Percentiles rank a stretch among this genome's conserved stretches.
phyloP scores from a whole-genome alignment of 352 stramenopile species.

The Phytophthora megakarya region DNA sequence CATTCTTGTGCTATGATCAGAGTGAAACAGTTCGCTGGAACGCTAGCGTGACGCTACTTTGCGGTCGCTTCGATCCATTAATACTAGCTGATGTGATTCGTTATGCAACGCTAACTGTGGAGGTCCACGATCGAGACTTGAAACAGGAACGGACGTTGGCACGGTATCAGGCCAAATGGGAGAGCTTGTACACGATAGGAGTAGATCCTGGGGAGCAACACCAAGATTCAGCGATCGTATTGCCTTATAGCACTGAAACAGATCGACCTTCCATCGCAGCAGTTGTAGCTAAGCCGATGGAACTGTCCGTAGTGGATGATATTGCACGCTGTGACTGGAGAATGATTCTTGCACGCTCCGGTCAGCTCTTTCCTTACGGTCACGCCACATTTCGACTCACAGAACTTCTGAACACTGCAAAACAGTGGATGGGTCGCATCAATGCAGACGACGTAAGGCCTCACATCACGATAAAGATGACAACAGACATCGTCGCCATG shows the following conservation, averaged over 20 bases:
- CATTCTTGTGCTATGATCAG: conserved; percentile 16
- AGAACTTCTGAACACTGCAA: conserved; percentile 51
- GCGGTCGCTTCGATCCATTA: conserved; percentile 38
- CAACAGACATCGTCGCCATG: conserved; percentile 50
- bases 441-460: conserved; percentile 21
- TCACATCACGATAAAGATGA: conserved; percentile 54
- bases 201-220: conserved; percentile 24
- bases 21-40: conserved; percentile 43
- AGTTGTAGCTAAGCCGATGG: conserved; percentile 36
- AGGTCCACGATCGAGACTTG: conserved; percentile 78
- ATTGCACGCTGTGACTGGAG: conserved; percentile 59
- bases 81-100: conserved; percentile 62
- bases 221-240: not conserved
- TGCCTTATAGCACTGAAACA: conserved; percentile 12
- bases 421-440: conserved; percentile 23
- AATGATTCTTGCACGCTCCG: conserved; percentile 42
- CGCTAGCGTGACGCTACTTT: conserved; percentile 62
- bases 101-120: conserved; percentile 42
- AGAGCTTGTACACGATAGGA: conserved; percentile 49
- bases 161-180: conserved; percentile 63
- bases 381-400: conserved; percentile 58
- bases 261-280: not conserved
- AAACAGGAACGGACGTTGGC: conserved; percentile 40
- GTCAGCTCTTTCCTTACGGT: conserved; percentile 61
- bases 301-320: conserved; percentile 63